Evolutionary conservation across 306 rosid species (phyloP).

Genomic region (Vachellia collinsii): DNA sequence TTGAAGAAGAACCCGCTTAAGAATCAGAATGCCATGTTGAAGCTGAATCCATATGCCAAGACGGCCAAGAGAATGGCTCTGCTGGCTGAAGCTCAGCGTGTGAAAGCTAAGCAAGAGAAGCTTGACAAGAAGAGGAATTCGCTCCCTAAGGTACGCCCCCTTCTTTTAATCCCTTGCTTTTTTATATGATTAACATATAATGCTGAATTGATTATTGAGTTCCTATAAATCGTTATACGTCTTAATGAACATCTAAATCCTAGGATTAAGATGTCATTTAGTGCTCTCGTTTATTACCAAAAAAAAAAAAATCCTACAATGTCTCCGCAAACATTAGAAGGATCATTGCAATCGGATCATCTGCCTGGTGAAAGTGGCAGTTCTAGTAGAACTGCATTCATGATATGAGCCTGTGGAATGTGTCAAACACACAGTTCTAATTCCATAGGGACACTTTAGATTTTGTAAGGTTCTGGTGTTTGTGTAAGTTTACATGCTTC

Average conservation of each 20-base stretch:
- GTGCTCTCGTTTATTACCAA: too few relatives aligned
- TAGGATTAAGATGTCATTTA: too few relatives aligned
- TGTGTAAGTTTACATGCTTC: background rate
- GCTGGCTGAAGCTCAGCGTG: constrained; percentile 68
- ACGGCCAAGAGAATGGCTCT: constrained; percentile 67
- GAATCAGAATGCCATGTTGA: constrained; percentile 61
- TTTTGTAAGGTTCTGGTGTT: background rate
- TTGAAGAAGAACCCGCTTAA: constrained; percentile 72
- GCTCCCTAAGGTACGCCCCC: constrained; percentile 50
- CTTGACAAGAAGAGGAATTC: constrained; percentile 64
- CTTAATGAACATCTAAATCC: constrained; percentile 18
- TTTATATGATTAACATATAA: background rate
- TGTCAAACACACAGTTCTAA: background rate
- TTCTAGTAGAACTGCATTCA: background rate
- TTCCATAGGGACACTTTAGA: background rate
- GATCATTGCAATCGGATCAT: background rate
- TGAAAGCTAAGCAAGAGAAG: constrained; percentile 67
- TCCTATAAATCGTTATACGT: constrained; percentile 42
- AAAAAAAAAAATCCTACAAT: constrained; percentile 46
- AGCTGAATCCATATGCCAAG: constrained; percentile 69
- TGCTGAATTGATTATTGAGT: constrained; percentile 17
- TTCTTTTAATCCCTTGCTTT: background rate
- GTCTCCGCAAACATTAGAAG: constrained; percentile 10
- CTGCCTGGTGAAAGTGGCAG: background rate
- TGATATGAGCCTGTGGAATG: background rate